These are phyloP conservation scores for Setaria viridis DNA, from an alignment of 202 grass and related monocot species.

Conservation along the genomic window DNA sequence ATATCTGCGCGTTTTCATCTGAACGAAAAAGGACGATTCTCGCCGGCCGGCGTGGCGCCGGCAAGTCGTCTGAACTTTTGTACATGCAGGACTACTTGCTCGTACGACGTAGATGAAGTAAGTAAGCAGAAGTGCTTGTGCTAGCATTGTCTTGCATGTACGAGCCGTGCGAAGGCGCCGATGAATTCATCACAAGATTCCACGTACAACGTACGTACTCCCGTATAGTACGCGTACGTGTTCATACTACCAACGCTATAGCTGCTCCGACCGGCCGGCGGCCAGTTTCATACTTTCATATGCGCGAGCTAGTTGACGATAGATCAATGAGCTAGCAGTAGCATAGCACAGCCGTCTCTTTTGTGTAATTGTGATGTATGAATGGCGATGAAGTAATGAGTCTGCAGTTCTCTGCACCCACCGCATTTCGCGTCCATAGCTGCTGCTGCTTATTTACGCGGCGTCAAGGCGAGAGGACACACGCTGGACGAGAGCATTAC, in stretches of 20 bases:
- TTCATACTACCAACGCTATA: no score
- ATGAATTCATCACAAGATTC: background rate
- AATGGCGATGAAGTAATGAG: background rate
- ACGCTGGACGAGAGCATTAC: constrained; percentile 39
- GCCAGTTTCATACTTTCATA: background rate
- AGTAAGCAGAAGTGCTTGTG: no score
- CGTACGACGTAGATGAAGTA: no score
- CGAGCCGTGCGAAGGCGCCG: background rate
- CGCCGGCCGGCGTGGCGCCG: background rate
- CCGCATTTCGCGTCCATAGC: background rate
- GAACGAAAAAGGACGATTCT: background rate
- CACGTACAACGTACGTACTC: background rate
- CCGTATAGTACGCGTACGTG: background rate
- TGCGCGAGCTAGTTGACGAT: background rate
- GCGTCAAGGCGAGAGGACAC: constrained; percentile 28
- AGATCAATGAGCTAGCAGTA: background rate
- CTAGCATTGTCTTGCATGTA: background rate
- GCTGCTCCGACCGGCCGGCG: no score
- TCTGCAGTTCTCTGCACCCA: background rate
- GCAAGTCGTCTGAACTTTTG: background rate
- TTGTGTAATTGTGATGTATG: no score
- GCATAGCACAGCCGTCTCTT: background rate
- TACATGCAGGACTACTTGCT: background rate
- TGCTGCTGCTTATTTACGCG: constrained; percentile 44
- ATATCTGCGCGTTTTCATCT: background rate